Base-by-base conservation (phyloP, 2,329 filamentous ascomycete genomes). In the Samsoniella hepiali region DNA sequence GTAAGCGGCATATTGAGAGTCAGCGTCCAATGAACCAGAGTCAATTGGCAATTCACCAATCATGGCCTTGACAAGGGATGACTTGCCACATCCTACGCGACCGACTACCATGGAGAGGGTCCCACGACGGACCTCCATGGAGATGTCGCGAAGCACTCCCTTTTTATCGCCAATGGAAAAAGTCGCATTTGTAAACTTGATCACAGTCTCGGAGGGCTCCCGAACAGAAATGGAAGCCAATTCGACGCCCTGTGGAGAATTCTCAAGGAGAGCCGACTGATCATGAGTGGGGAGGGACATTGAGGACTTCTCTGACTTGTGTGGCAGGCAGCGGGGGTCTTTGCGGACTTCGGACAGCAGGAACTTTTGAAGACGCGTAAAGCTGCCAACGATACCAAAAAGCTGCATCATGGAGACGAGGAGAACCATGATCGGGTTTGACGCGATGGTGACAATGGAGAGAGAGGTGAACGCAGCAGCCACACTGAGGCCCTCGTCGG, bases 71-170 rank as follows among this genome's bases (percentile, higher is more conserved):
- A 80, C 65, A 0, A 81, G 65, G 0, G 73, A 74, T 0, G 77
- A 76, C 57, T 81, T 82, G 31, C 80, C 79, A n/a, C 75, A 76
- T 1, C 78, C 79, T 0, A 80, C 77, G 0, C 72, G 74, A 0
- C 79, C 79, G 1, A 79, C 68, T 2, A 81, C 49, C 64, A 79
- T 73, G 13, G 72, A 78, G 0, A 78, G 58, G 0, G 66, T 70
- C 4, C 69, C 65, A 0, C 57, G 36, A 0, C 45, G 31, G 1
- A 76, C 38, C 0, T 15, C 29, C 7, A 75, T 22, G n/a, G 66
- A 67, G 10, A 77, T 67, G 1, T 70, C 59, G 0, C 65, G 65
- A 1, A 77, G 64, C 1, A 75, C 55, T 1, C 60, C 13, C 4
- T 56, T 59, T 3, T 54, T 65, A 7, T 71, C 68, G 0, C 66